Conservation (phyloP, 345 rosid genomes). For the Trapa bicornis region DNA sequence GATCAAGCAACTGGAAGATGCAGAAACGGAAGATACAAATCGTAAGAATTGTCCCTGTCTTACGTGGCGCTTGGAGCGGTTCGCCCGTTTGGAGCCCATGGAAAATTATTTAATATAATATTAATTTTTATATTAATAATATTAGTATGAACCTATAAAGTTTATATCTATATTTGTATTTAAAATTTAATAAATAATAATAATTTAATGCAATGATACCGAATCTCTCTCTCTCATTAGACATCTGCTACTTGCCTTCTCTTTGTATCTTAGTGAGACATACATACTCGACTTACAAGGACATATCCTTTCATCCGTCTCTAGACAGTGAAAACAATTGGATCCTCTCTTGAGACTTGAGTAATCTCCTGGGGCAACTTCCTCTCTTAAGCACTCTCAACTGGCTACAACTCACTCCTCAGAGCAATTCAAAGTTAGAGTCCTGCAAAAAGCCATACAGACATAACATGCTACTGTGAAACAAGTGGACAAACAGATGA, state of each 20-base stretch:
- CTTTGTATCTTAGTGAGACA: too few species aligned
- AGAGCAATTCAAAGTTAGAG: not conserved
- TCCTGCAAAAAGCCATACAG: not conserved
- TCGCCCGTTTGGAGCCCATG: not conserved
- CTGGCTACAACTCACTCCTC: not conserved
- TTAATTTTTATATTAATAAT: too few species aligned
- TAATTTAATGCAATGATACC: too few species aligned
- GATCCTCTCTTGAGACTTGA: not conserved
- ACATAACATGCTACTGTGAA: not conserved
- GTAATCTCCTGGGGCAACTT: not conserved
- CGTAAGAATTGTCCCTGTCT: not conserved
- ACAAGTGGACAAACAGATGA: not conserved
- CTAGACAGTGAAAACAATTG: not conserved
- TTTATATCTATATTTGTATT: too few species aligned
- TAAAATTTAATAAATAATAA: too few species aligned
- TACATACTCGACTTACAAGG: too few species aligned
- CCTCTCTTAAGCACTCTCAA: not conserved
- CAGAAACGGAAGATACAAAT: not conserved
- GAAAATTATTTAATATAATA: too few species aligned
- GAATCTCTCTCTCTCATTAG: too few species aligned
- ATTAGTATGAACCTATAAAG: too few species aligned
- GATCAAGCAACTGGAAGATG: not conserved
- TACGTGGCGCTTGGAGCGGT: constrained; percentile 9
- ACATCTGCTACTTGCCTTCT: too few species aligned
- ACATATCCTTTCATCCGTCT: not conserved